Evolutionary conservation across 306 rosid genomes (phyloP), one percentile per base, ranked within the genome.

Genomic region (Sophora flavescens): DNA sequence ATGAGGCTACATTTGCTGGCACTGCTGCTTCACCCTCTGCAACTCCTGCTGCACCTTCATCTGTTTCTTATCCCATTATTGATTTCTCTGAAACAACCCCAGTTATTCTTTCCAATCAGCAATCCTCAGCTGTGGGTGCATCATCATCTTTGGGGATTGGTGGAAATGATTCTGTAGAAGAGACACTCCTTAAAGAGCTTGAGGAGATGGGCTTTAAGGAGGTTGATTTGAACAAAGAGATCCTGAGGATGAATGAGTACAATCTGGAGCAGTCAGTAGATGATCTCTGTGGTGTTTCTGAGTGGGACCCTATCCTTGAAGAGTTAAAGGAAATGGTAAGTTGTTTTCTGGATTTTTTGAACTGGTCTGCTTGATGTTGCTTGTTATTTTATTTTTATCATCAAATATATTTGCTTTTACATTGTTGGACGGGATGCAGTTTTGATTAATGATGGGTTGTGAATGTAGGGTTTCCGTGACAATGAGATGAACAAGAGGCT

Each of bases 261-360:
- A 52, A 91, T 80, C 84, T 96, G 73, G 94, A 87, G 80, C 87
- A 83, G 79, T 84, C 96, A 9, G 79, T 96, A 22, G 96, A 87
- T 54, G 88, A 91, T 79, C 98, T 96, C 66, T 96, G 99, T 7
- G 94, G 87, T 61, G 87, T 82, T 78, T 26, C 80, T 48, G 96
- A 89, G 9, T 93, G 98, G 99, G 96, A 89, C 71, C 98, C 97
- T 1, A 86, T 96, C 26, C 97, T 96, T 77, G 87, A 81, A 32
- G 99, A 93, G 87, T 78, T 96, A 67, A 75, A 70, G 16, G 96
- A 91, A 75, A 93, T 96, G 99, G 99, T 93, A 77, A 79, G 81
- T 47, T 68, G 26, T 53, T 61, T 44, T 4, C 48, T 32, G 33
- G 39, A 22, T 6, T 48, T 54, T 52, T 15, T 36, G 8, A 54